Percentiles rank a stretch among this genome's conserved stretches.
phyloP scores from a whole-genome alignment of 352 stramenopile genomes.

The Phytophthora chlamydospora region DNA sequence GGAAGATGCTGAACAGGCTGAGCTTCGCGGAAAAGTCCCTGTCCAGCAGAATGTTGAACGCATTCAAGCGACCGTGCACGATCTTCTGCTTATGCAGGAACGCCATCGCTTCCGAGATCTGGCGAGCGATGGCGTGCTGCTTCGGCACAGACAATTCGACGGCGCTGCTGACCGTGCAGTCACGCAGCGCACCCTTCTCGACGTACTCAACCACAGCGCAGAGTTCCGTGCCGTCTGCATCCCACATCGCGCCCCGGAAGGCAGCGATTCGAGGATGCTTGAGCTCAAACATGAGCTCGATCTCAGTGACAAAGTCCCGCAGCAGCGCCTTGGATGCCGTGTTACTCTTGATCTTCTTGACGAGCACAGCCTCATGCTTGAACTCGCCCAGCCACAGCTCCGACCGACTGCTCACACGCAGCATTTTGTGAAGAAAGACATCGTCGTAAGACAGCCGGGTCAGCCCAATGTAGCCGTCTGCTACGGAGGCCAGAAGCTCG shows the following conservation, averaged over 20 bases:
- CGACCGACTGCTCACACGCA: slow-evolving; percentile 73
- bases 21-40: slow-evolving; percentile 70
- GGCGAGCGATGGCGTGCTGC: slow-evolving; percentile 69
- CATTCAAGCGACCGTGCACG: slow-evolving; percentile 76
- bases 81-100: slow-evolving; percentile 77
- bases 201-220: slow-evolving; percentile 79
- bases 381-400: slow-evolving; percentile 83
- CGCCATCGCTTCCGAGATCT: slow-evolving; percentile 69
- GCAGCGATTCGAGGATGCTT: slow-evolving; percentile 69
- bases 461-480: slow-evolving; percentile 73
- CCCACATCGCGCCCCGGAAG: slow-evolving; percentile 80
- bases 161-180: slow-evolving; percentile 49
- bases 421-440: slow-evolving; percentile 72
- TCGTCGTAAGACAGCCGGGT: slow-evolving; percentile 74
- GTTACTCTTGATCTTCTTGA: slow-evolving; percentile 87
- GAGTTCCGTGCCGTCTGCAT: slow-evolving; percentile 69
- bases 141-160: slow-evolving; percentile 58
- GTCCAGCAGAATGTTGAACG: slow-evolving; percentile 83
- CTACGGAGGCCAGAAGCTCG: slow-evolving; percentile 67
- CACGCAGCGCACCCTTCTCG: slow-evolving; percentile 64
- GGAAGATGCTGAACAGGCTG: slow-evolving; percentile 79
- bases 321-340: slow-evolving; percentile 65
- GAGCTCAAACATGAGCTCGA: slow-evolving; percentile 77
- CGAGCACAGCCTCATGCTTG: slow-evolving; percentile 60
- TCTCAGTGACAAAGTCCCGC: slow-evolving; percentile 82